phyloP scores from a whole-genome alignment of 257 asterid species.

The Nicotiana tomentosiformis region DNA sequence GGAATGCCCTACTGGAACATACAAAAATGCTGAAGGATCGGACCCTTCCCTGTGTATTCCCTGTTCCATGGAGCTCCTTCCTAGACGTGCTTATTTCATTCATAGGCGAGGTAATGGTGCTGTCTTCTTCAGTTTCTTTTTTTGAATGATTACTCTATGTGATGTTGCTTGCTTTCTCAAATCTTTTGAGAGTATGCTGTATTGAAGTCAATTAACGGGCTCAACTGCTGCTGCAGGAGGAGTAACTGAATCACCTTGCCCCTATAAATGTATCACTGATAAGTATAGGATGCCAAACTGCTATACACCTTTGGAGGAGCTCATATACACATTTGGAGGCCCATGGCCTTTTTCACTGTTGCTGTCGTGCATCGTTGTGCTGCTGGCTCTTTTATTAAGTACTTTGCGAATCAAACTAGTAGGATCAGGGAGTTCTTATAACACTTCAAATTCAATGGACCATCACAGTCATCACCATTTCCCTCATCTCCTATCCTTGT shows the following conservation, averaged over 20 bases:
- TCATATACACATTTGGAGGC: slow-evolving; percentile 85
- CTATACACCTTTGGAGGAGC: slow-evolving; percentile 91
- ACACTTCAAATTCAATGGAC: slow-evolving; percentile 47
- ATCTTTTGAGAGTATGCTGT: background rate
- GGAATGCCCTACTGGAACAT: slow-evolving; percentile 94
- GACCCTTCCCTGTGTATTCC: slow-evolving; percentile 65
- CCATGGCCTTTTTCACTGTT: slow-evolving; percentile 83
- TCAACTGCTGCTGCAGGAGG: slow-evolving; percentile 56
- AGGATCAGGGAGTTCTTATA: slow-evolving; percentile 63
- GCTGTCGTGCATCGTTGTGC: slow-evolving; percentile 54
- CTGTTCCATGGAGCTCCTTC: slow-evolving; percentile 70
- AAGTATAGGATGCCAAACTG: slow-evolving; percentile 81
- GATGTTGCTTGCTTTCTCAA: background rate
- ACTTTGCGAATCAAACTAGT: slow-evolving; percentile 71
- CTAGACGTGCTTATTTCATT: slow-evolving; percentile 74
- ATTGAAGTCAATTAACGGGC: background rate
- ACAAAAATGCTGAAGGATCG: slow-evolving; percentile 80
- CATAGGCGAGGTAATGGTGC: slow-evolving; percentile 69
- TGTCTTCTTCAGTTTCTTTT: slow-evolving; percentile 10
- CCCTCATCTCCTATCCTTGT: slow-evolving; percentile 88
- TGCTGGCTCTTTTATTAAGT: slow-evolving; percentile 59
- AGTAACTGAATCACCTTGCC: slow-evolving; percentile 69
- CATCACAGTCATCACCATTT: slow-evolving; percentile 65
- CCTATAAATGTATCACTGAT: slow-evolving; percentile 73
- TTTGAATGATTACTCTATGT: background rate